Evolutionary conservation across 371 early-diverging fungal genomes (phyloP).

Genomic region (Funneliformis caledonium): DNA sequence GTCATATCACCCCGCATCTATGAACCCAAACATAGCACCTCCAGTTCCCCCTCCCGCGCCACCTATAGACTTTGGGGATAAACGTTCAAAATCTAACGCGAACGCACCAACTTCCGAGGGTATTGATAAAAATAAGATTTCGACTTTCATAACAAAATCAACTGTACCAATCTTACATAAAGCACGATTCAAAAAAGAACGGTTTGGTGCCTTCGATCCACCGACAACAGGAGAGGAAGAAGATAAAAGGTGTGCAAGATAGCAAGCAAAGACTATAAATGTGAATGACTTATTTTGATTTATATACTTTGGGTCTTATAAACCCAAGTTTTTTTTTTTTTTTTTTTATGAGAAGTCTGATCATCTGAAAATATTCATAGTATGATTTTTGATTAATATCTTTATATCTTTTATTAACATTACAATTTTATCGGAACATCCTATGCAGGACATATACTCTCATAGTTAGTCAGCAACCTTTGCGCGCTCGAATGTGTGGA

Average conservation of each 20-base stretch:
- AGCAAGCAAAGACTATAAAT: no score
- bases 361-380: background rate
- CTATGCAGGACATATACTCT: constrained; percentile 22
- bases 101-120: background rate
- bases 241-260: constrained; percentile 15
- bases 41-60: background rate
- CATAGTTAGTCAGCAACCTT: constrained; percentile 65
- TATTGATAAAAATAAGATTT: background rate
- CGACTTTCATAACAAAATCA: background rate
- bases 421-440: background rate
- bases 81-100: background rate
- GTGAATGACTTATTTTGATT: background rate
- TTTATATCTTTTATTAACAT: background rate
- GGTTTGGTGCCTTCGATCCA: constrained; percentile 33
- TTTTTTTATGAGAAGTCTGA: background rate
- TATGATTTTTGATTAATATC: background rate
- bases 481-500: constrained; percentile 85
- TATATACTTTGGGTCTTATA: background rate
- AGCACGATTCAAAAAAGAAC: constrained; percentile 25
- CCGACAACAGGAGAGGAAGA: constrained; percentile 25
- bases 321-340: background rate
- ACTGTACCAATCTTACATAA: background rate
- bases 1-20: constrained; percentile 2
- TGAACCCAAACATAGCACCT: constrained; percentile 3
- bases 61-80: background rate